phyloP scores from a whole-genome alignment of 768 basidiomycete species.

The Nidularia pulvinata region DNA sequence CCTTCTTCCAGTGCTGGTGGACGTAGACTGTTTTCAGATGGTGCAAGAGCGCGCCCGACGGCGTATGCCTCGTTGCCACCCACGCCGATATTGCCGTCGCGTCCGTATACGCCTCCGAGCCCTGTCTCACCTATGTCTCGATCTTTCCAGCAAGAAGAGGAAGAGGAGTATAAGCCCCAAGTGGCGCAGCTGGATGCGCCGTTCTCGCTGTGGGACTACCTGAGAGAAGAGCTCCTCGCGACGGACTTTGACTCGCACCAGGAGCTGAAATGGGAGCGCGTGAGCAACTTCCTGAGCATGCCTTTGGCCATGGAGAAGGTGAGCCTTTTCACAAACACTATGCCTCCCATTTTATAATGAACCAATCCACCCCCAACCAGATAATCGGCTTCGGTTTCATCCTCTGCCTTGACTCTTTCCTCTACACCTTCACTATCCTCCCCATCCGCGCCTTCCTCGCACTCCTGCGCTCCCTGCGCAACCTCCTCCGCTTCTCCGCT shows the following conservation, averaged over 20 bases:
- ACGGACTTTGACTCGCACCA: conserved; percentile 96
- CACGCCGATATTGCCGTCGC: conserved; percentile 61
- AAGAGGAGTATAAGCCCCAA: conserved; percentile 13
- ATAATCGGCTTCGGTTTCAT: conserved; percentile 92
- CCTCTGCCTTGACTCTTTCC: conserved; percentile 94
- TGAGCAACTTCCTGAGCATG: conserved; percentile 93
- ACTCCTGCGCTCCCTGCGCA: conserved; percentile 48
- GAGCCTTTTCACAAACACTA: background rate
- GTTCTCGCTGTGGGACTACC: conserved; percentile 92
- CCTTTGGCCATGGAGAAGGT: conserved; percentile 96
- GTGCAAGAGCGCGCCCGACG: conserved; percentile 32
- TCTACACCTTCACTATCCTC: conserved; percentile 97
- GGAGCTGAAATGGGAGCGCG: conserved; percentile 93
- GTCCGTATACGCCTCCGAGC: conserved; percentile 27
- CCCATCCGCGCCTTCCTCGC: conserved; percentile 86
- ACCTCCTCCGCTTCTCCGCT: conserved; percentile 46
- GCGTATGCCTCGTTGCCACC: conserved; percentile 76
- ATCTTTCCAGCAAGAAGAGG: conserved; percentile 13
- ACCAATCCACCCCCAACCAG: conserved; percentile 30
- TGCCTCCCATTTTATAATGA: conserved; percentile 4
- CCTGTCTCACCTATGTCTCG: conserved; percentile 23
- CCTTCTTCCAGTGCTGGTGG: no score
- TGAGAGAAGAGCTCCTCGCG: conserved; percentile 83
- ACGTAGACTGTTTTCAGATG: conserved; percentile 11
- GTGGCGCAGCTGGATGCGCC: conserved; percentile 31